A percentile compares a stretch with the other conserved stretches of the same genome.
These are phyloP conservation scores for Ophiognomonia clavigignenti-juglandacearum DNA, from an alignment of 2,329 filamentous ascomycete species.

Conservation along the genomic window DNA sequence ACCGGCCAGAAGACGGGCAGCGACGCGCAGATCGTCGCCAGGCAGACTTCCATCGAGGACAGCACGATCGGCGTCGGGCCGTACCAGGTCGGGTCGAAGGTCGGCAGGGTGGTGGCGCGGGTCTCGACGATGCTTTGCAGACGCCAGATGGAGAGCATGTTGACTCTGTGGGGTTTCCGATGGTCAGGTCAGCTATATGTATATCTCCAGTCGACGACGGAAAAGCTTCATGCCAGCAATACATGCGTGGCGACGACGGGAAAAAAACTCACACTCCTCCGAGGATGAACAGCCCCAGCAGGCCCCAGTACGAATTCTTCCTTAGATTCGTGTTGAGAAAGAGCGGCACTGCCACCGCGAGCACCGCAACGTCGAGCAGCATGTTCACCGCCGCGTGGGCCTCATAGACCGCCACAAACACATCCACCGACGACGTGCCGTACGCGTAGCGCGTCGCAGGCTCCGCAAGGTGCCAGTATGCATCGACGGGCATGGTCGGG, in stretches of 20 bases:
- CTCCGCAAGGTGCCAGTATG: conserved; percentile 25
- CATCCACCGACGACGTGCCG: conserved; percentile 21
- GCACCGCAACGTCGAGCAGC: conserved; percentile 26
- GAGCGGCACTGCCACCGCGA: conserved; percentile 26
- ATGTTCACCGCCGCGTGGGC: conserved; percentile 27
- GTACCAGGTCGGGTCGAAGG: conserved; percentile 32
- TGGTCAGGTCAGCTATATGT: too few relatives aligned
- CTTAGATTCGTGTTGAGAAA: conserved; percentile 23
- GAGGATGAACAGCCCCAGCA: conserved; percentile 25
- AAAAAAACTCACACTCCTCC: conserved; percentile 24
- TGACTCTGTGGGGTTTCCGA: conserved; percentile 24
- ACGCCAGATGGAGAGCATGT: conserved; percentile 27
- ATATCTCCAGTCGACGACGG: background rate
- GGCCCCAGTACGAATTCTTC: conserved; percentile 26
- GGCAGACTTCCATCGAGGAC: conserved; percentile 28
- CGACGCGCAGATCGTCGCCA: conserved; percentile 6
- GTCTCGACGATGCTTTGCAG: conserved; percentile 25
- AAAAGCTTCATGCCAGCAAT: too few relatives aligned
- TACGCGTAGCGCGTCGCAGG: conserved; percentile 23
- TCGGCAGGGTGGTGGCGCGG: conserved; percentile 27
- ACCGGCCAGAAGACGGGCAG: conserved; percentile 15
- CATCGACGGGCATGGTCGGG: conserved; percentile 26
- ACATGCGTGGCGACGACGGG: too few relatives aligned
- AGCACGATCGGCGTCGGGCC: conserved; percentile 30
- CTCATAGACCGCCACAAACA: conserved; percentile 24